phyloP scores from a whole-genome alignment of 1,284 basidiomycete genomes.

The Rhodotorula sp. region DNA sequence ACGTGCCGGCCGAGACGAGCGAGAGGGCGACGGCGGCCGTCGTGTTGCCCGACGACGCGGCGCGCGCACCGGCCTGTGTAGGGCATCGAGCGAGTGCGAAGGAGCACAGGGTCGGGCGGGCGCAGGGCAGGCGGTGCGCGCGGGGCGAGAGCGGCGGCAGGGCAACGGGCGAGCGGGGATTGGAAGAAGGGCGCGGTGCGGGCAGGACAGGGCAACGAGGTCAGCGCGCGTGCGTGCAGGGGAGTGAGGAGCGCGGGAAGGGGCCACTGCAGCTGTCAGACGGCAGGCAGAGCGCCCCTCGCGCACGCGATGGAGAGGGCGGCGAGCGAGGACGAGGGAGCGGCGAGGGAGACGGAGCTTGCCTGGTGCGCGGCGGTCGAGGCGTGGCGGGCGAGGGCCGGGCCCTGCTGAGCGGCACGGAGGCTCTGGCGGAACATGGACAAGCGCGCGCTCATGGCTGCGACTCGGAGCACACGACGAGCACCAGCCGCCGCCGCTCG shows the following conservation, averaged over 20 bases:
- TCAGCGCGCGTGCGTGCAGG: too few relatives aligned
- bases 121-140: neutral
- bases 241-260: too few relatives aligned
- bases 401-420: conserved; percentile 14
- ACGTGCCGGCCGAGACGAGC: conserved; percentile 72
- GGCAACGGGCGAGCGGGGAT: neutral
- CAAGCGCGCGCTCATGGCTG: conserved; percentile 23
- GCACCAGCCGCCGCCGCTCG: neutral
- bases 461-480: too few relatives aligned
- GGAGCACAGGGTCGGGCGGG: neutral
- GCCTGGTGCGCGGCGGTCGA: conserved; percentile 25
- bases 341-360: conserved; percentile 12
- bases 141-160: neutral
- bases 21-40: conserved; percentile 5
- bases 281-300: neutral
- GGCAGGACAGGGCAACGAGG: too few relatives aligned
- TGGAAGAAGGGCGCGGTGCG: too few relatives aligned
- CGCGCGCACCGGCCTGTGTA: conserved; percentile 16
- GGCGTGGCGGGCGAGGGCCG: conserved; percentile 17
- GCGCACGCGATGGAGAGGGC: neutral
- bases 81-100: neutral
- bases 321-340: neutral
- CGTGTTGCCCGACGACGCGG: conserved; percentile 13
- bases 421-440: conserved; percentile 25
- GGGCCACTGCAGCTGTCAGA: too few relatives aligned